Evolutionary conservation across 2,329 filamentous ascomycete species (phyloP).

Genomic region (Pseudogymnoascus verrucosus): DNA sequence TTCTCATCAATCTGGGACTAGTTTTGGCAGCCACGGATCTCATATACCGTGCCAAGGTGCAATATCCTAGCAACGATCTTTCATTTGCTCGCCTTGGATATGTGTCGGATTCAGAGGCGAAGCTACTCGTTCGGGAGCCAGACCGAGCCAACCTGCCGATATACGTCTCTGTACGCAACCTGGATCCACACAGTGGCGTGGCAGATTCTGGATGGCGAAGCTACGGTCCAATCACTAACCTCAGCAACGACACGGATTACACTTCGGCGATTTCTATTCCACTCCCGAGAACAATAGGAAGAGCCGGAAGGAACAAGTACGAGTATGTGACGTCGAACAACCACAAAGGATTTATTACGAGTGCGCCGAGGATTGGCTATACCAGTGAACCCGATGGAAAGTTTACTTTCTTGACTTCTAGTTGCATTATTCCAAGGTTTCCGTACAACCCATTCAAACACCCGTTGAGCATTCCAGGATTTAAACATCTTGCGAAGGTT

Average conservation of each 20-base stretch:
- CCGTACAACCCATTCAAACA: slow-evolving; percentile 83
- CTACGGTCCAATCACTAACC: slow-evolving; percentile 55
- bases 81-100: slow-evolving; percentile 84
- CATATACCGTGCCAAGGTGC: slow-evolving; percentile 62
- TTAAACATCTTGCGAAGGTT: slow-evolving; percentile 66
- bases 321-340: slow-evolving; percentile 84
- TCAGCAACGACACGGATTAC: slow-evolving; percentile 74
- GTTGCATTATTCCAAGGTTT: slow-evolving; percentile 85
- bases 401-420: slow-evolving; percentile 87
- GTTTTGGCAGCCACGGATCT: slow-evolving; percentile 68
- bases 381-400: slow-evolving; percentile 54
- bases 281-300: slow-evolving; percentile 57
- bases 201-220: slow-evolving; percentile 58
- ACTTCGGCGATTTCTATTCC: slow-evolving; percentile 63
- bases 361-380: slow-evolving; percentile 63
- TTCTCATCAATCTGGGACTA: slow-evolving; percentile 63
- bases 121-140: slow-evolving; percentile 77
- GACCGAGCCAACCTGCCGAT: slow-evolving; percentile 67
- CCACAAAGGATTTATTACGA: slow-evolving; percentile 71
- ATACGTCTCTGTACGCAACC: slow-evolving; percentile 57
- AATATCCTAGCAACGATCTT: slow-evolving; percentile 64
- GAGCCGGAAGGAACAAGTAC: slow-evolving; percentile 59
- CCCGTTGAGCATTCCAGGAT: slow-evolving; percentile 71
- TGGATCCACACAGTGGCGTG: slow-evolving; percentile 41
- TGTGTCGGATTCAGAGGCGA: slow-evolving; percentile 72